Conservation (phyloP, 148 eudicot genomes). For the Chenopodium album region DNA sequence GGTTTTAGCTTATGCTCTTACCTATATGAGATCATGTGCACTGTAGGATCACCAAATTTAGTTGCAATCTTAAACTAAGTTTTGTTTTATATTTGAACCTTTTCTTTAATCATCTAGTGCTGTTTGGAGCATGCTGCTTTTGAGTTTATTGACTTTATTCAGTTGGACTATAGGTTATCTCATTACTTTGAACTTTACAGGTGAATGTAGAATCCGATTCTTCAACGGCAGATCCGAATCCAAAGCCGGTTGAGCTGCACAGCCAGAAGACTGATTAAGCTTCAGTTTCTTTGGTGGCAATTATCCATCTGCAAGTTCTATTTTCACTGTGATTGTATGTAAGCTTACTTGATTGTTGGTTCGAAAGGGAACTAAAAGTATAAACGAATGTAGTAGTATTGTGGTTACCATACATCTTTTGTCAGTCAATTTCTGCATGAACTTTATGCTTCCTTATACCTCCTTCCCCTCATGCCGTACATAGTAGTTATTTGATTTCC, state of each 20-base stretch:
- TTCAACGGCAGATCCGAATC: conserved; percentile 1
- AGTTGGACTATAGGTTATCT: not conserved
- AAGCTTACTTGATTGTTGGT: conserved; percentile 16
- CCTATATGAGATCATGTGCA: not conserved
- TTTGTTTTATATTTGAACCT: not conserved
- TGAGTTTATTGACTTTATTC: too few species aligned
- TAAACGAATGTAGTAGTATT: conserved; percentile 13
- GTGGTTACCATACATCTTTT: not conserved
- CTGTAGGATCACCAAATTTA: not conserved
- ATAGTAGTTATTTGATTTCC: not conserved
- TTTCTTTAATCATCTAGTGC: not conserved
- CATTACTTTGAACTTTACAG: conserved; percentile 17
- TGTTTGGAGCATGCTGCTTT: not conserved
- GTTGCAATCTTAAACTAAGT: not conserved
- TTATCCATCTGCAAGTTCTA: not conserved
- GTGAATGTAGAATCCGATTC: conserved; percentile 28
- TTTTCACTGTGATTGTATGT: conserved; percentile 17
- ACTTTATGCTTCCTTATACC: not conserved
- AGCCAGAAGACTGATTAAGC: conserved; percentile 24
- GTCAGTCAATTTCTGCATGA: not conserved
- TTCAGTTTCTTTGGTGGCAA: not conserved
- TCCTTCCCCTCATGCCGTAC: not conserved
- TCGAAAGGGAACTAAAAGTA: not conserved
- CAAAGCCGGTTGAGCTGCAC: conserved; percentile 16
- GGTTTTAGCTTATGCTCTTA: not conserved